Percentiles rank a stretch among this genome's conserved stretches.
Conservation (phyloP, 192 early-diverging fungal species). For the Umbelopsis sp. region DNA sequence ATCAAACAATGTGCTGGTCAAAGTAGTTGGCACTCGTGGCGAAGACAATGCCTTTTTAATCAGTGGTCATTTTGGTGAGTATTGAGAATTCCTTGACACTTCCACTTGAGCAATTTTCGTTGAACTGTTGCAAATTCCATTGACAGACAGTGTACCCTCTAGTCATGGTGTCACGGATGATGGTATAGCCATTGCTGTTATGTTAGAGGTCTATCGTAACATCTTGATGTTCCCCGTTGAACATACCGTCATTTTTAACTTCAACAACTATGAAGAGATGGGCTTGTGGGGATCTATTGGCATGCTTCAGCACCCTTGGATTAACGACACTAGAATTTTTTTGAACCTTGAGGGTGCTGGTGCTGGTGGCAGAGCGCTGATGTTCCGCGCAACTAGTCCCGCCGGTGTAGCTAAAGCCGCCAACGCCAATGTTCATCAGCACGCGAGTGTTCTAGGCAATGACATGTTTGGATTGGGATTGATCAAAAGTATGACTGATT, state of each 20-base stretch:
- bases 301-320: conserved; percentile 70
- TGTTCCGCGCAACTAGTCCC: conserved; percentile 58
- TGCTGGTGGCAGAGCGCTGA: conserved; percentile 66
- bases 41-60: conserved; percentile 61
- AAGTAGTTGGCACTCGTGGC: conserved; percentile 32
- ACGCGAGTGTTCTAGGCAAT: conserved; percentile 68
- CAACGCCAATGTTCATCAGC: conserved; percentile 53
- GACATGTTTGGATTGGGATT: conserved; percentile 61
- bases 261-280: conserved; percentile 74
- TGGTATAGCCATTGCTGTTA: conserved; percentile 65
- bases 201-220: conserved; percentile 66
- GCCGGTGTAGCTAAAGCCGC: conserved; percentile 38
- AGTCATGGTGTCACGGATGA: conserved; percentile 74
- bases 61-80: conserved; percentile 63
- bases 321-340: conserved; percentile 62
- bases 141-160: conserved; percentile 63
- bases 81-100: neutral
- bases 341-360: conserved; percentile 74
- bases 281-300: conserved; percentile 64
- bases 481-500: conserved; percentile 70
- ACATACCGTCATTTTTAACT: conserved; percentile 68
- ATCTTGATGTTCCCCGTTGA: conserved; percentile 59
- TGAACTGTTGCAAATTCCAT: neutral
- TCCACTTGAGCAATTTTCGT: neutral
- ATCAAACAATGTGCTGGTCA: conserved; percentile 26